These are phyloP conservation scores for Penicillium longicatenatum DNA, from an alignment of 495 filamentous ascomycete species.

Conservation along the genomic window DNA sequence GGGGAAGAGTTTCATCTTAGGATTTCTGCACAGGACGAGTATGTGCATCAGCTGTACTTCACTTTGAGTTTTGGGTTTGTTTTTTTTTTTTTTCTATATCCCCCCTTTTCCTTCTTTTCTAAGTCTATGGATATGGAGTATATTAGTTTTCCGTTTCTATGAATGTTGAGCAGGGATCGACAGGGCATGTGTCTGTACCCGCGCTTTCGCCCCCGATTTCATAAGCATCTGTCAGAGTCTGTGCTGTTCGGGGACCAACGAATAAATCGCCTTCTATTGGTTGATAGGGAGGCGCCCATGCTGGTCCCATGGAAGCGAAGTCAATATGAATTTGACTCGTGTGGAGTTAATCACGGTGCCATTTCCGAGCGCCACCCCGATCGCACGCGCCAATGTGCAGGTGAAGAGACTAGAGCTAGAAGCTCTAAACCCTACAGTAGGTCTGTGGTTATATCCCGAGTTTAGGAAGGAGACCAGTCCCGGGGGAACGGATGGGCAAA, in stretches of 20 bases:
- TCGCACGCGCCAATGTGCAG: conserved; percentile 12
- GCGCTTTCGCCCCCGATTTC: neutral
- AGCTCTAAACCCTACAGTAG: neutral
- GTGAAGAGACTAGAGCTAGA: neutral
- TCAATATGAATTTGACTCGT: conserved; percentile 7
- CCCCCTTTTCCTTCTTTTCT: neutral
- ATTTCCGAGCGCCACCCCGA: conserved; percentile 20
- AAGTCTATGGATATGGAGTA: neutral
- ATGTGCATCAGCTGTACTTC: neutral
- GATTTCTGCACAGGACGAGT: neutral
- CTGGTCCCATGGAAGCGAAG: conserved; percentile 8
- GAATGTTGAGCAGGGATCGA: conserved; percentile 8
- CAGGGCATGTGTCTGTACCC: conserved; percentile 7
- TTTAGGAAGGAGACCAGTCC: neutral
- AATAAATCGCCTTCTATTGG: neutral
- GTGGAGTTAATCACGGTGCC: conserved; percentile 16
- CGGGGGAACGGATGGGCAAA: conserved; percentile 5
- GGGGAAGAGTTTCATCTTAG: neutral
- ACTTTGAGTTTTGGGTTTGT: neutral
- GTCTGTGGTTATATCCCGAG: neutral
- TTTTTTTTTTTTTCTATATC: neutral
- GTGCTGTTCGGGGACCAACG: neutral
- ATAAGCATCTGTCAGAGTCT: conserved; percentile 8
- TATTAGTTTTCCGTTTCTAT: neutral
- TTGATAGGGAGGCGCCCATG: conserved; percentile 1